Conservation (phyloP, 306 rosid genomes). For the Corylus avellana region DNA sequence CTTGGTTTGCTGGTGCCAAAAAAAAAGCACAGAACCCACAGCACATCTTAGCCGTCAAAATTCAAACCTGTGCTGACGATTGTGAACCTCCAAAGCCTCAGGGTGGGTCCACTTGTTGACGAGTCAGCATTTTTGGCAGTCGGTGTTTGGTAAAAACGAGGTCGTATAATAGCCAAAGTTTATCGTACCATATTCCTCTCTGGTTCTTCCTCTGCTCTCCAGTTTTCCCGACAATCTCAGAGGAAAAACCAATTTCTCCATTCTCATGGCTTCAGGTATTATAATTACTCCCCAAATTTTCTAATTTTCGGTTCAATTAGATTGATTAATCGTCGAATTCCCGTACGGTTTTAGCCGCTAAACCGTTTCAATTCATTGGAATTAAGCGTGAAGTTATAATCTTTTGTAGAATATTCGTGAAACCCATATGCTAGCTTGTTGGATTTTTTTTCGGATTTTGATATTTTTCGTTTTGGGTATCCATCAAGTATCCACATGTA, state of each 20-base stretch:
- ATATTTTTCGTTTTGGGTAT: slow-evolving; percentile 2
- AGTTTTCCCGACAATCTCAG: slow-evolving; percentile 25
- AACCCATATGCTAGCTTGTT: not conserved
- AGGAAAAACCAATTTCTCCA: not conserved
- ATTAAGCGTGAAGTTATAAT: not conserved
- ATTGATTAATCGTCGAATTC: not conserved
- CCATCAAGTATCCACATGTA: not conserved
- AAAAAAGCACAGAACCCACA: too few species aligned
- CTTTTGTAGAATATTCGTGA: not conserved
- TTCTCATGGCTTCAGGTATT: slow-evolving; percentile 78
- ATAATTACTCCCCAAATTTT: not conserved
- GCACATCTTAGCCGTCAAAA: too few species aligned
- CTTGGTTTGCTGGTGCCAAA: too few species aligned
- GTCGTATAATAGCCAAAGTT: slow-evolving; percentile 2
- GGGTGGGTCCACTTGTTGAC: too few species aligned
- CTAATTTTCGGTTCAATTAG: not conserved
- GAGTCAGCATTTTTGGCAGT: not conserved
- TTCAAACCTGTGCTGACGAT: too few species aligned
- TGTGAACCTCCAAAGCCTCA: too few species aligned
- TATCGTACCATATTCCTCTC: slow-evolving; percentile 7
- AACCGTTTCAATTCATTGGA: slow-evolving; percentile 4
- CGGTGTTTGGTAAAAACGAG: not conserved
- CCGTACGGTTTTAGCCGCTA: not conserved
- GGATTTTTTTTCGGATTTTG: not conserved
- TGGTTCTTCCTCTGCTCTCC: not conserved